These are phyloP conservation scores for Neonothopanus nambi DNA, from an alignment of 1,284 basidiomycete species.

Conservation along the genomic window DNA sequence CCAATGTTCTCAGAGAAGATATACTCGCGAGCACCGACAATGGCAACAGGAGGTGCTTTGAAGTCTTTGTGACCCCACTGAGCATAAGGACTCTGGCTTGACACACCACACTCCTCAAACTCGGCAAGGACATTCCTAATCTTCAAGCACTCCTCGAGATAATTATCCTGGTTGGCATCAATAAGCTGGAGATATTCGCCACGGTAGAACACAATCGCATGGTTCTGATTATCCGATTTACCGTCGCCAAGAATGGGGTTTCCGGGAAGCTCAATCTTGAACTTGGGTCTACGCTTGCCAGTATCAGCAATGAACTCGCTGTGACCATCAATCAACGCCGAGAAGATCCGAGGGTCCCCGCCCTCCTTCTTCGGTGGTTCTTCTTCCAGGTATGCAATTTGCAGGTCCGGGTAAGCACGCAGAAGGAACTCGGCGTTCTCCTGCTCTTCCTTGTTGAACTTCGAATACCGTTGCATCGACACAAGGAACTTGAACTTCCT, in stretches of 20 bases:
- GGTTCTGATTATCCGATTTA: constrained; percentile 99
- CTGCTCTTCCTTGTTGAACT: constrained; percentile 99
- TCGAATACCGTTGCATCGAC: constrained; percentile 99
- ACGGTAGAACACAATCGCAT: constrained; percentile 98
- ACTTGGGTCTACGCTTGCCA: constrained; percentile 91
- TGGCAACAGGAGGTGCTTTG: constrained; percentile 88
- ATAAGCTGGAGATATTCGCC: constrained; percentile 99
- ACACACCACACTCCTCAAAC: constrained; percentile 92
- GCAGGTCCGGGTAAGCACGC: constrained; percentile 97
- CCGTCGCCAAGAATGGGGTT: constrained; percentile 99
- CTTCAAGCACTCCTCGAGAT: constrained; percentile 99
- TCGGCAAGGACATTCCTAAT: constrained; percentile 98
- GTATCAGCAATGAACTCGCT: constrained; percentile 92
- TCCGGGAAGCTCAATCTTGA: constrained; percentile 96
- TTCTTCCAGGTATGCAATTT: constrained; percentile 98
- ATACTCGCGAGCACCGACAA: constrained; percentile 98
- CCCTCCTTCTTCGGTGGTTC: constrained; percentile 93
- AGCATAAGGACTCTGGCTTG: constrained; percentile 89
- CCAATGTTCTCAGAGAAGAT: constrained; percentile 99
- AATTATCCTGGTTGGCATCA: constrained; percentile 99
- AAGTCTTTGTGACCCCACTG: constrained; percentile 88
- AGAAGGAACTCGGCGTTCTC: constrained; percentile 99
- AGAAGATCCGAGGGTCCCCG: constrained; percentile 94
- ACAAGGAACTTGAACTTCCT: constrained; percentile 99
- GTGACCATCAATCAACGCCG: constrained; percentile 95